A percentile compares a stretch with the other conserved stretches of the same genome.
Evolutionary conservation across 176 grass and related monocot genomes (phyloP).

Genomic region (Tuctoria greenei): DNA sequence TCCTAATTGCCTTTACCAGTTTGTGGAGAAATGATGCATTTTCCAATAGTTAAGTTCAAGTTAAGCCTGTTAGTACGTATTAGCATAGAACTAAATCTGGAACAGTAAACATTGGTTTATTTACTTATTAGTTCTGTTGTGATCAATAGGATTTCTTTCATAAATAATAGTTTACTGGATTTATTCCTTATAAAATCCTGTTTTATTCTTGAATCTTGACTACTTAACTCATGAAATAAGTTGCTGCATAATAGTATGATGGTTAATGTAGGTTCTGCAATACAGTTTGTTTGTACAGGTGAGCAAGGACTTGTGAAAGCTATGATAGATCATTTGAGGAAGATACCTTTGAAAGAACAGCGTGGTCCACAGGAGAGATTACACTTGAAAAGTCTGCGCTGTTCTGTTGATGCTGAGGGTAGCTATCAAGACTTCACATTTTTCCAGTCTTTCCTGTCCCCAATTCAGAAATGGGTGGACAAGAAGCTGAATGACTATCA

Average conservation of each 20-base stretch:
- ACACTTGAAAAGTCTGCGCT: constrained; percentile 84
- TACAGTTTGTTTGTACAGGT: constrained; percentile 89
- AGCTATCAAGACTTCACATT: constrained; percentile 77
- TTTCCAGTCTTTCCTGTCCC: constrained; percentile 88
- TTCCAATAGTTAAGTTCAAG: neutral
- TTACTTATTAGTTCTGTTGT: constrained; percentile 29
- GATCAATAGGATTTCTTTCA: constrained; percentile 21
- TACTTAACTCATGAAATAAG: constrained; percentile 28
- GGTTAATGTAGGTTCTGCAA: constrained; percentile 45
- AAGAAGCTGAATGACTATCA: constrained; percentile 96
- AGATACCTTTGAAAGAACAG: constrained; percentile 93
- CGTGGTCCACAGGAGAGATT: constrained; percentile 87
- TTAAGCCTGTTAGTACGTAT: constrained; percentile 6
- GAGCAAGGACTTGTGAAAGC: constrained; percentile 76
- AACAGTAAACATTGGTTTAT: neutral
- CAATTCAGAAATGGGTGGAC: constrained; percentile 89
- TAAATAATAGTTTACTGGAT: constrained; percentile 16
- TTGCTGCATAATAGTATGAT: constrained; percentile 3
- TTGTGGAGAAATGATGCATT: constrained; percentile 16
- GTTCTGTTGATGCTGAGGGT: constrained; percentile 70
- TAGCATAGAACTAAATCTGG: neutral
- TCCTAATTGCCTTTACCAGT: neutral
- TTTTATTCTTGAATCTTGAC: constrained; percentile 8
- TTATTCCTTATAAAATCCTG: neutral
- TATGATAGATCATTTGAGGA: constrained; percentile 86